Conservation (phyloP, 192 early-diverging fungal species). For the Coemansia sp. region DNA sequence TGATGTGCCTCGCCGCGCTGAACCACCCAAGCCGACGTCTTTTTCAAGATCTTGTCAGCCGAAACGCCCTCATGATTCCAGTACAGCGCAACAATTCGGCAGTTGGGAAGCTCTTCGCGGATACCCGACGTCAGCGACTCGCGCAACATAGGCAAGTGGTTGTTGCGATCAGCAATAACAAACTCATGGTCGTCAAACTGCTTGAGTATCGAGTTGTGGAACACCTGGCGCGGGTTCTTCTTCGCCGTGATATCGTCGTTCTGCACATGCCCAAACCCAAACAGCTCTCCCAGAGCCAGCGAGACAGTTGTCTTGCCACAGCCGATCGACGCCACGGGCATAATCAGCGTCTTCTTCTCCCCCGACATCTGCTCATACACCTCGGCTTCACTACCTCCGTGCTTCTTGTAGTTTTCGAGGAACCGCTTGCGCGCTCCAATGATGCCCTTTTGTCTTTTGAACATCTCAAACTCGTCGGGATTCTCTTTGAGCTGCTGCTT, state of each 20-base stretch:
- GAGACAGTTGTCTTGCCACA: slow-evolving; percentile 70
- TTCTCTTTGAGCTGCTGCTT: slow-evolving; percentile 56
- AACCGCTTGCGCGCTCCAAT: slow-evolving; percentile 78
- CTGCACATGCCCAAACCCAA: slow-evolving; percentile 75
- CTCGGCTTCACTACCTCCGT: slow-evolving; percentile 25
- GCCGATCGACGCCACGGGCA: slow-evolving; percentile 80
- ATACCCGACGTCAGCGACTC: slow-evolving; percentile 54
- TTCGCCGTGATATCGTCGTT: slow-evolving; percentile 75
- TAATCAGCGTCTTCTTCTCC: slow-evolving; percentile 39
- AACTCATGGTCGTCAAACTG: slow-evolving; percentile 56
- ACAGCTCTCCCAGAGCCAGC: slow-evolving; percentile 57
- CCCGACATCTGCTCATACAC: slow-evolving; percentile 12
- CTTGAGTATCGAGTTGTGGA: slow-evolving; percentile 59
- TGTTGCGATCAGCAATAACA: slow-evolving; percentile 82
- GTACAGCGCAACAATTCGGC: slow-evolving; percentile 69
- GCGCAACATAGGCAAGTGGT: slow-evolving; percentile 62
- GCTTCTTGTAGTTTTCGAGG: slow-evolving; percentile 56
- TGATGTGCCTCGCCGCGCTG: slow-evolving; percentile 80
- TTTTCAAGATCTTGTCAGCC: slow-evolving; percentile 51
- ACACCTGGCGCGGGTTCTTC: slow-evolving; percentile 51
- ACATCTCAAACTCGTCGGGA: slow-evolving; percentile 67
- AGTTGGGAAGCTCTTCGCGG: slow-evolving; percentile 55
- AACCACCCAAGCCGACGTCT: slow-evolving; percentile 58
- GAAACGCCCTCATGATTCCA: slow-evolving; percentile 65
- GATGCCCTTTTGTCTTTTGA: slow-evolving; percentile 74